Evolutionary conservation across 805 yeast species (phyloP).

Genomic region (Saturnispora saitoi): DNA sequence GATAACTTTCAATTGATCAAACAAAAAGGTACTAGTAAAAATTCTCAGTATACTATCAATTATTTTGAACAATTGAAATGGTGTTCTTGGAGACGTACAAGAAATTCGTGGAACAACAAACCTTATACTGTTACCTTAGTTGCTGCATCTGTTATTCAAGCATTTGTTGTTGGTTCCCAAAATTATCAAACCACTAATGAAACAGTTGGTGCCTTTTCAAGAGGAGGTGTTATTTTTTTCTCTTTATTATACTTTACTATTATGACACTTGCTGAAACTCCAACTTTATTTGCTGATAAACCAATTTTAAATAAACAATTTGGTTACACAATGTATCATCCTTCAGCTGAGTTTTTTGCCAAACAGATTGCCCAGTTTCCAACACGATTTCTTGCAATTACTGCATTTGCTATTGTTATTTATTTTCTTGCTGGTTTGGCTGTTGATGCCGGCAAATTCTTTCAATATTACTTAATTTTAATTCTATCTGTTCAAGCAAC

Average conservation of each 20-base stretch:
- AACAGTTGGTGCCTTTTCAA: slow-evolving; percentile 28
- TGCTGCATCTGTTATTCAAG: slow-evolving; percentile 44
- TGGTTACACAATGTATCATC: slow-evolving; percentile 53
- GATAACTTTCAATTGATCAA: slow-evolving; percentile 29
- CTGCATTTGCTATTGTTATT: slow-evolving; percentile 35
- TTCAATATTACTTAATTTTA: slow-evolving; percentile 17
- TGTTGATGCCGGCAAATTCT: slow-evolving; percentile 46
- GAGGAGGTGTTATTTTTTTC: slow-evolving; percentile 58
- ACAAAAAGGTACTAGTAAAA: slow-evolving; percentile 34
- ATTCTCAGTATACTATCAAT: slow-evolving; percentile 32
- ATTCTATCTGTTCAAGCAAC: slow-evolving; percentile 32
- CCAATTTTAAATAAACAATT: slow-evolving; percentile 57
- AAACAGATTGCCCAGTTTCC: slow-evolving; percentile 51
- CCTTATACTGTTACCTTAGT: slow-evolving; percentile 43
- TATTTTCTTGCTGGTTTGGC: slow-evolving; percentile 49
- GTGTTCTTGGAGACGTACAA: slow-evolving; percentile 45
- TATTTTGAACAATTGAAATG: slow-evolving; percentile 44
- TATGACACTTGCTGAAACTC: slow-evolving; percentile 54
- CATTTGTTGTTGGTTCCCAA: slow-evolving; percentile 53
- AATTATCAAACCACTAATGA: slow-evolving; percentile 12
- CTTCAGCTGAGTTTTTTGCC: slow-evolving; percentile 58
- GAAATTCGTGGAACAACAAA: slow-evolving; percentile 47
- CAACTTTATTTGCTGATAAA: slow-evolving; percentile 49
- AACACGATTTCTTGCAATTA: slow-evolving; percentile 40
- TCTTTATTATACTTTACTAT: slow-evolving; percentile 52